These are phyloP conservation scores for Neocallimastix lanati DNA, from an alignment of 192 early-diverging fungal species.

Conservation along the genomic window DNA sequence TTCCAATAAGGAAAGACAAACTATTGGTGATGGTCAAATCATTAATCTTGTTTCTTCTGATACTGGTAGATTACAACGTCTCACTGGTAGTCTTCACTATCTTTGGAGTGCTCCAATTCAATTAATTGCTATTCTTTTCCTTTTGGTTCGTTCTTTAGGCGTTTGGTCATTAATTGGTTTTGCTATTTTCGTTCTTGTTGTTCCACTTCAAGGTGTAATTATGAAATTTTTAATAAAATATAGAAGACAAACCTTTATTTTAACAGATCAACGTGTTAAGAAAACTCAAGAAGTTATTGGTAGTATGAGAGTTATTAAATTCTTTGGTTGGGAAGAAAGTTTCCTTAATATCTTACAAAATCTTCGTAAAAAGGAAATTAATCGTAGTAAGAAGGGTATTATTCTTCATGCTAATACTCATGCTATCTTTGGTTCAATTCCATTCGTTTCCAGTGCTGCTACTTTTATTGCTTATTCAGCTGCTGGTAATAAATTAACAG, in stretches of 20 bases:
- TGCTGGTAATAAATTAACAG: slow-evolving; percentile 10
- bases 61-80: slow-evolving; percentile 3
- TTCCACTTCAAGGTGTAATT: slow-evolving; percentile 8
- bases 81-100: slow-evolving; percentile 15
- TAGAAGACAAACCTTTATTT: slow-evolving; percentile 4
- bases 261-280: slow-evolving; percentile 15
- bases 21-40: slow-evolving; percentile 15
- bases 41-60: slow-evolving; percentile 19
- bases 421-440: background rate
- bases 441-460: background rate
- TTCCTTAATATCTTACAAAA: slow-evolving; percentile 8
- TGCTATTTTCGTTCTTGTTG: slow-evolving; percentile 4
- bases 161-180: slow-evolving; percentile 6
- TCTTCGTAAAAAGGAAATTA: slow-evolving; percentile 8
- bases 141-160: slow-evolving; percentile 14
- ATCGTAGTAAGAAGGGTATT: background rate
- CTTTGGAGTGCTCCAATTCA: slow-evolving; percentile 18
- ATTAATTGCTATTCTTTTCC: slow-evolving; percentile 13
- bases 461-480: background rate
- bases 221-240: slow-evolving; percentile 8
- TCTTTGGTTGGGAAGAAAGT: slow-evolving; percentile 13
- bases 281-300: slow-evolving; percentile 13
- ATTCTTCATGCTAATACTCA: background rate
- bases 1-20: slow-evolving; percentile 22
- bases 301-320: slow-evolving; percentile 12